Percentiles rank a stretch among this genome's conserved stretches.
phyloP scores from a whole-genome alignment of 2,329 filamentous ascomycete genomes.

The Grosmannia huntii region DNA sequence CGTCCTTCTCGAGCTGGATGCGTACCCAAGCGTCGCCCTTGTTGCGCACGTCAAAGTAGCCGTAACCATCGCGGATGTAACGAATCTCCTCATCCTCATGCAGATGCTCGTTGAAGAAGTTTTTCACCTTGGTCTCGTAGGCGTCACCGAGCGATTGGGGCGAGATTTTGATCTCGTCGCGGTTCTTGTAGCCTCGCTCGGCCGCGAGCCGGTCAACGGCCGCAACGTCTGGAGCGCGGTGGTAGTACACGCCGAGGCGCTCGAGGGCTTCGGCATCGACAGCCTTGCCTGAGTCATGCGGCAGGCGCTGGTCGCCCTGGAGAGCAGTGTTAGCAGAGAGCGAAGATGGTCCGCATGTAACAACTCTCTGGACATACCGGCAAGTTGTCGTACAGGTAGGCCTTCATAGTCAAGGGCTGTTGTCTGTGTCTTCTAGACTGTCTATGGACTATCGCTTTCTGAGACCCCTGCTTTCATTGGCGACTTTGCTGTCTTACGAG shows the following conservation, averaged over 20 bases:
- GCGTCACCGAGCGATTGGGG: conserved; percentile 70
- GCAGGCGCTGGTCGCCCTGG: conserved; percentile 83
- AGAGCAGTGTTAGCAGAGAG: not conserved
- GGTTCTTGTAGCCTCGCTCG: conserved; percentile 79
- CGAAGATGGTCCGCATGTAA: not conserved
- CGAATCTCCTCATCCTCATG: conserved; percentile 98
- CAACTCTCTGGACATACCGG: conserved; percentile 29
- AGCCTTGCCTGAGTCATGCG: conserved; percentile 70
- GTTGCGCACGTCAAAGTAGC: conserved; percentile 86
- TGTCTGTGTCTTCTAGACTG: not conserved
- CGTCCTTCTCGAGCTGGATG: conserved; percentile 70
- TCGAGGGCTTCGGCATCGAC: conserved; percentile 54
- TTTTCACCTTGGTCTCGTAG: conserved; percentile 90
- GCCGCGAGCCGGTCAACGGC: conserved; percentile 62
- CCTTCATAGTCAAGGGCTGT: conserved; percentile 32
- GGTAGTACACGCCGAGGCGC: conserved; percentile 70
- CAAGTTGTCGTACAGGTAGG: conserved; percentile 44
- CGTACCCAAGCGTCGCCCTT: conserved; percentile 80
- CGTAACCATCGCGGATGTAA: conserved; percentile 77
- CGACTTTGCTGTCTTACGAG: not conserved
- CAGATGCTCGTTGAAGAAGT: conserved; percentile 88
- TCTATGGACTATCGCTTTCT: not conserved
- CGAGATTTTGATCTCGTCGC: conserved; percentile 84
- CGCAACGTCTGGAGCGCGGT: conserved; percentile 48
- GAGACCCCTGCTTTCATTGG: not conserved